Base-by-base conservation (phyloP, 352 stramenopile genomes). In the Phytophthora litchii region DNA sequence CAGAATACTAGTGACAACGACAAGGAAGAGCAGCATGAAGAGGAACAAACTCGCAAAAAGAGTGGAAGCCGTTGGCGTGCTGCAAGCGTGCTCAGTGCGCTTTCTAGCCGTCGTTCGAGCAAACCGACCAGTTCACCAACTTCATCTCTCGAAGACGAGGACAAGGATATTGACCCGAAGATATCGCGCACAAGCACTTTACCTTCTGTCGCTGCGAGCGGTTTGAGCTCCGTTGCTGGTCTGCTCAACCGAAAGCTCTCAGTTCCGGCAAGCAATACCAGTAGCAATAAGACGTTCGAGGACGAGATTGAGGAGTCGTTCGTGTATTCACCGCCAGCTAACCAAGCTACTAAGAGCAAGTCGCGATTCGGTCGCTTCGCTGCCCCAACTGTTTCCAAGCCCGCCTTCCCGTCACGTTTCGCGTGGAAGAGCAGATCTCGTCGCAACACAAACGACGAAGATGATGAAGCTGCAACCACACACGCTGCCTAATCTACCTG, bases 281-380 rank as follows among this genome's bases (percentile, higher is more conserved):
- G 32, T 32, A 74, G 31, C 42, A 59, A 47, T 1, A 61, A 66
- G 29, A 65, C 66, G 1, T 57, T 72, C 27, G 70, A 79, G 20
- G 48, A 43, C 4, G 70, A 79, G 17, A 68, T 76, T n/a, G 66
- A 76, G 25, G 70, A 74, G 23, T 63, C 67, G 4, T 61, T 63
- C 31, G 50, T 76, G 52, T 72, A 64, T 49, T 79, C 70, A 1
- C 70, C 57, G 8, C 72, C 58, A 3, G 47, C 65, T 7, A 56
- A 72, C 16, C 62, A 78, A 25, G 46, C 54, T 12, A 20, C 57
- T 13, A 87, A 83, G 65, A 64, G 47, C 41, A 76, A 70, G 61
- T 70, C 72, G 36, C 73, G 73, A 35, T 87, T 84, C 13, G 68
- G 76, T 17, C 54, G 74, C 35, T 74, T 86, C 13, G 74, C 65